Evolutionary conservation across 164 flowering plant genomes (phyloP), one percentile per base, ranked within the genome.

Genomic region (Sedum album): DNA sequence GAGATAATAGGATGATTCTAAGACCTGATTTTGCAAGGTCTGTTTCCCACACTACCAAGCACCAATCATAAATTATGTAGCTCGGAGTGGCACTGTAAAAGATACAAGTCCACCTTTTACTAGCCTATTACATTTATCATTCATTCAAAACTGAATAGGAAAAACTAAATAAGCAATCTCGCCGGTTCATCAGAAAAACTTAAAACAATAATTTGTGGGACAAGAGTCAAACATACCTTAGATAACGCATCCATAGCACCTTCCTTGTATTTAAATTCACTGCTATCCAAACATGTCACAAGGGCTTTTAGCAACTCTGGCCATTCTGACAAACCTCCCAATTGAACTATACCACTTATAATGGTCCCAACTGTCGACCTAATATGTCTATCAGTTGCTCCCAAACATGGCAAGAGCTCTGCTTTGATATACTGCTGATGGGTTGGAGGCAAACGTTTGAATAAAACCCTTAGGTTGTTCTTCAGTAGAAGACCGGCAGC

Each of bases 361-460:
- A 95, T 83, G 46, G 97, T 87, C 71, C 99, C 99, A 70, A 87
- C 91, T 48, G 99, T 95, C 26, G 91, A 86, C 75, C 99, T 86
- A 70, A 95, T 90, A 67, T 86, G 89, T 77, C 85, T 90, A 76
- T n/a, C n/a, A n/a, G n/a, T n/a, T n/a, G n/a, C n/a, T n/a, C n/a
- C n/a, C n/a, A n/a, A n/a, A n/a, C n/a, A n/a, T n/a, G n/a, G n/a
- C n/a, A n/a, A n/a, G n/a, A n/a, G n/a, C n/a, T n/a, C n/a, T n/a
- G n/a, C n/a, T 95, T 95, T 95, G 66, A 95, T 85, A 65, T 86
- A 90, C 60, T 87, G 90, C 77, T 87, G 97, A 71, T 85, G 71
- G n/a, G 84, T 76, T 48, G 88, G 88, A 38, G 81, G 66, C 93
- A 92, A 75, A 11, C 85, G 75, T 61, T 81, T 83, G 72, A 79